Percentiles rank a stretch among this genome's conserved stretches.
These are phyloP conservation scores for Batrachochytrium dendrobatidis DNA, from an alignment of 371 early-diverging fungal genomes.

Conservation along the genomic window DNA sequence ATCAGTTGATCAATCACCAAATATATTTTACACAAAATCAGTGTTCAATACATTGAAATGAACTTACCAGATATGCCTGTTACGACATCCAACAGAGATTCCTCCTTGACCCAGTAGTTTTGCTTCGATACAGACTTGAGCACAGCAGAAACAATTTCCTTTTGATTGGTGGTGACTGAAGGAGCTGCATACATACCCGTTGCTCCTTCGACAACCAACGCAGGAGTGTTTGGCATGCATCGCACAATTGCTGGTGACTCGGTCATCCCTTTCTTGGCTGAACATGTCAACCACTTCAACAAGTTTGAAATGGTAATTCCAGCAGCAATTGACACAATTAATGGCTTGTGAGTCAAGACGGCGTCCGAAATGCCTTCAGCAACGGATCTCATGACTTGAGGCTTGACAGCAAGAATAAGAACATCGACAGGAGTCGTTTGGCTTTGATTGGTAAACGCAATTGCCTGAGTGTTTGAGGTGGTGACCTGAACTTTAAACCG, in stretches of 20 bases:
- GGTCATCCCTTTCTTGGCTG: constrained; percentile 15
- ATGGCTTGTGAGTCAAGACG: constrained; percentile 39
- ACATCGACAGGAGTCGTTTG: constrained; percentile 55
- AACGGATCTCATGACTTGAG: constrained; percentile 71
- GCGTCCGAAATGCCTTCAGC: constrained; percentile 46
- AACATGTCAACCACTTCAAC: constrained; percentile 53
- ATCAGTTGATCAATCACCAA: too few species aligned
- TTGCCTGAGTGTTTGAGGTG: constrained; percentile 38
- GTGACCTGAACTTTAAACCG: constrained; percentile 42
- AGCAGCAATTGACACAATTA: constrained; percentile 84
- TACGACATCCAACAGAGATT: constrained; percentile 75
- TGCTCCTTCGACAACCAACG: constrained; percentile 79
- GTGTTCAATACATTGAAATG: constrained; percentile 39
- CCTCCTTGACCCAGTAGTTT: constrained; percentile 71
- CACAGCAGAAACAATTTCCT: constrained; percentile 54
- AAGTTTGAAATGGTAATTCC: constrained; percentile 75
- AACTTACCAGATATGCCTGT: constrained; percentile 74
- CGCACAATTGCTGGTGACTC: constrained; percentile 53
- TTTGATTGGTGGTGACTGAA: constrained; percentile 52
- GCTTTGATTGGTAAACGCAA: constrained; percentile 13
- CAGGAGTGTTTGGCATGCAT: constrained; percentile 94
- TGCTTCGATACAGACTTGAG: constrained; percentile 65
- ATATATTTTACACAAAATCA: constrained; percentile 77
- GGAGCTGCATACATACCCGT: constrained; percentile 72
- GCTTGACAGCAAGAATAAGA: constrained; percentile 84